phyloP scores from a whole-genome alignment of 2,329 filamentous ascomycete genomes.

The Sodiomyces alkalinus region DNA sequence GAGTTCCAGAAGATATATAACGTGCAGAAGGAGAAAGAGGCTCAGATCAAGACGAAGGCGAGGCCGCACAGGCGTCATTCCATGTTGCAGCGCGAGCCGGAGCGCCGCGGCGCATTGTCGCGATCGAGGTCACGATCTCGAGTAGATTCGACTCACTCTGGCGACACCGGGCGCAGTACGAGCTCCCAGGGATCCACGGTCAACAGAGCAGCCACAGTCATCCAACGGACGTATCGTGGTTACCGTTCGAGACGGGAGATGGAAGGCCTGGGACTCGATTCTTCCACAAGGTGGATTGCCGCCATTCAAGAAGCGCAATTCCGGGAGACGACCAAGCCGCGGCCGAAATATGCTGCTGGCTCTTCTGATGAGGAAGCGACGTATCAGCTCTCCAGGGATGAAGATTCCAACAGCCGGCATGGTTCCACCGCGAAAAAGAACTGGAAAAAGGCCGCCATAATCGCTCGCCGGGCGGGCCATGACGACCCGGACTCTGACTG shows the following conservation, averaged over 20 bases:
- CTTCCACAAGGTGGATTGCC: constrained; percentile 57
- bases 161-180: too few species aligned
- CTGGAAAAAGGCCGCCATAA: constrained; percentile 60
- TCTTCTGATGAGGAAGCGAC: constrained; percentile 4
- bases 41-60: constrained; percentile 24
- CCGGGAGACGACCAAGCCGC: constrained; percentile 32
- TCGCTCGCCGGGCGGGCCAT: constrained; percentile 56
- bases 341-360: constrained; percentile 14
- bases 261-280: constrained; percentile 50
- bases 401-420: not conserved
- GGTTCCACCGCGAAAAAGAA: constrained; percentile 40
- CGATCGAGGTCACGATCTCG: too few species aligned
- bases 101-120: constrained; percentile 3
- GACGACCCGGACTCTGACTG: constrained; percentile 31
- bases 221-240: constrained; percentile 63
- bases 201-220: constrained; percentile 36
- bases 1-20: constrained; percentile 32
- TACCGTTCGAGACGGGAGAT: constrained; percentile 60
- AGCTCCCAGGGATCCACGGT: constrained; percentile 10
- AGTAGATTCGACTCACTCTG: too few species aligned
- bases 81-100: constrained; percentile 10
- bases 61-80: constrained; percentile 21
- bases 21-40: constrained; percentile 31
- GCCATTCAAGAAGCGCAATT: constrained; percentile 44
- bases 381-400: constrained; percentile 4